These are phyloP conservation scores for Boehmeria nivea DNA, from an alignment of 306 rosid species.

Conservation along the genomic window DNA sequence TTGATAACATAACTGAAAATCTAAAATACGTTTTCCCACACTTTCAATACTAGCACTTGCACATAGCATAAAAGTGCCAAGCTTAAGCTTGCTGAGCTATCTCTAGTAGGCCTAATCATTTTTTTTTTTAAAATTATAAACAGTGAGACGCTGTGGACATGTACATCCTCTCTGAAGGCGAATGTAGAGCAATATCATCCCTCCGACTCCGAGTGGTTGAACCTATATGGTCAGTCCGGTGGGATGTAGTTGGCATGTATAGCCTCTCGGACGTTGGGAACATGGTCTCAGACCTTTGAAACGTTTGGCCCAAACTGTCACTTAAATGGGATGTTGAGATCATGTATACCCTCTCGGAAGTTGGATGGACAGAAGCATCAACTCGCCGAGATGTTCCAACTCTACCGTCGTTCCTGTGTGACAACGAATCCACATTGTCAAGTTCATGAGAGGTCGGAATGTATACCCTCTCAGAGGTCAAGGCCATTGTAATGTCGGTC, in stretches of 20 bases:
- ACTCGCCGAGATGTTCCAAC: conserved; percentile 20
- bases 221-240: conserved; percentile 25
- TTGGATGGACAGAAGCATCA: conserved; percentile 16
- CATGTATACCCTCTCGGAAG: no score
- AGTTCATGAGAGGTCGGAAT: conserved; percentile 31
- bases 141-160: conserved; percentile 36
- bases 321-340: conserved; percentile 28
- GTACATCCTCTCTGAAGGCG: conserved; percentile 38
- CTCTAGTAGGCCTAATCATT: no score
- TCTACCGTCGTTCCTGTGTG: conserved; percentile 15
- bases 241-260: conserved; percentile 24
- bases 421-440: conserved; percentile 20
- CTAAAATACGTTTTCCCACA: no score
- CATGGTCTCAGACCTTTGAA: no score
- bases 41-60: no score
- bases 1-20: no score
- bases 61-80: no score
- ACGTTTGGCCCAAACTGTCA: conserved; percentile 29
- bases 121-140: no score
- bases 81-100: no score
- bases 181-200: conserved; percentile 30
- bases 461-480: conserved; percentile 31
- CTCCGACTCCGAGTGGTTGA: conserved; percentile 36
- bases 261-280: conserved; percentile 44
- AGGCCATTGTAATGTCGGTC: conserved; percentile 21